Percentiles rank a stretch among this genome's conserved stretches.
Conservation (phyloP, 768 basidiomycete species). For the Galerina sulciceps region DNA sequence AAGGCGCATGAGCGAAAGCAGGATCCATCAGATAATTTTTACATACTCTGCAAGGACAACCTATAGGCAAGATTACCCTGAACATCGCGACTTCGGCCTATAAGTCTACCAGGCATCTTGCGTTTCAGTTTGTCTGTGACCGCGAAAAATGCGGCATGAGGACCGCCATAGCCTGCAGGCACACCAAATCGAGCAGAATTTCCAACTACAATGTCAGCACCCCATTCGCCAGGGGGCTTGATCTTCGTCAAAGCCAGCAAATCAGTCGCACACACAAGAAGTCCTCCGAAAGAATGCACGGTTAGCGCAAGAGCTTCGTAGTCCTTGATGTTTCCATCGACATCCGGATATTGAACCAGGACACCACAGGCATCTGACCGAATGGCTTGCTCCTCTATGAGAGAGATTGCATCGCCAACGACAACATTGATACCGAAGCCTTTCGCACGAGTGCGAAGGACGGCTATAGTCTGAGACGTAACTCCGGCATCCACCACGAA, state of each 20-base stretch:
- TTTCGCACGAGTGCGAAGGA: constrained; percentile 88
- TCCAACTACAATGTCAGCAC: constrained; percentile 93
- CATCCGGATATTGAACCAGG: constrained; percentile 93
- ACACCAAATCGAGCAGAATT: constrained; percentile 98
- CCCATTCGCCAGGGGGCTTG: constrained; percentile 98
- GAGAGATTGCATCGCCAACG: constrained; percentile 61
- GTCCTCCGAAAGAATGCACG: constrained; percentile 76
- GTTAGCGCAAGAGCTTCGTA: constrained; percentile 66
- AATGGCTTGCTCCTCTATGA: constrained; percentile 55
- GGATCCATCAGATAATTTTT: neutral
- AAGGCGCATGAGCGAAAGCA: neutral
- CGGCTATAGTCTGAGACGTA: constrained; percentile 86
- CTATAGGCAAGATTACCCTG: constrained; percentile 89
- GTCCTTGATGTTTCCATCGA: constrained; percentile 82
- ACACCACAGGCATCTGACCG: constrained; percentile 79
- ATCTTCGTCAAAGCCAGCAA: constrained; percentile 91
- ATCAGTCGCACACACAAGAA: constrained; percentile 90
- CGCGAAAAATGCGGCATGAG: constrained; percentile 97
- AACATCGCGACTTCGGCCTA: constrained; percentile 87
- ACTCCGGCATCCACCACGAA: constrained; percentile 89
- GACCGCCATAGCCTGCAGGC: constrained; percentile 95
- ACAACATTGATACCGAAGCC: constrained; percentile 90
- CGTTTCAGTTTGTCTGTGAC: constrained; percentile 90
- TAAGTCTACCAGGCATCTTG: constrained; percentile 97
- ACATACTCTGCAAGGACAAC: constrained; percentile 90